These are phyloP conservation scores for Plasmodium billcollinsi DNA, from an alignment of 169 alveolate species.

Conservation along the genomic window DNA sequence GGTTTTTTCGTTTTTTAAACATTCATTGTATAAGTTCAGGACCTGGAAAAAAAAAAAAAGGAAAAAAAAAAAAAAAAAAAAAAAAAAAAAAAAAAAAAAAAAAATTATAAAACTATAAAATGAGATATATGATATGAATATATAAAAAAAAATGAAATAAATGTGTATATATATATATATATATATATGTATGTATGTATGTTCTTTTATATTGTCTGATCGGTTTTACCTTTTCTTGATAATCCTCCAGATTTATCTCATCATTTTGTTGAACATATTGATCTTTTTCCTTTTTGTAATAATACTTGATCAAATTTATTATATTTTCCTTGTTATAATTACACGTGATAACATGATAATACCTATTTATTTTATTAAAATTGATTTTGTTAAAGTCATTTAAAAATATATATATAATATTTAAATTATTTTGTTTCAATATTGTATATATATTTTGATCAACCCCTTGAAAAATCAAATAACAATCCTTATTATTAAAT, in stretches of 20 bases:
- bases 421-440: background rate
- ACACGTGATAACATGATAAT: constrained; percentile 21
- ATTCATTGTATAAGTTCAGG: background rate
- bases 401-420: constrained; percentile 13
- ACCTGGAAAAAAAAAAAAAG: background rate
- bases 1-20: background rate
- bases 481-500: constrained; percentile 1
- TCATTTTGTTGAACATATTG: too few species aligned
- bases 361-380: background rate
- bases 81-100: background rate
- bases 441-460: constrained; percentile 11
- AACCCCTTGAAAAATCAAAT: constrained; percentile 11
- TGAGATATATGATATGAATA: background rate
- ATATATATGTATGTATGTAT: too few species aligned
- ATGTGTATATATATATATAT: too few species aligned
- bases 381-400: background rate
- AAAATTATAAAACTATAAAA: too few species aligned
- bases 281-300: constrained; percentile 4
- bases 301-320: constrained; percentile 29
- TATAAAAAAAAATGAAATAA: background rate
- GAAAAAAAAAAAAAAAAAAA: background rate
- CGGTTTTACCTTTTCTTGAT: constrained; percentile 4
- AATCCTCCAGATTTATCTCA: background rate
- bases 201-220: background rate
- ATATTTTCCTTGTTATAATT: constrained; percentile 28